Base-by-base conservation (phyloP, 2,329 filamentous ascomycete species). In the Elsinoe fawcettii region DNA sequence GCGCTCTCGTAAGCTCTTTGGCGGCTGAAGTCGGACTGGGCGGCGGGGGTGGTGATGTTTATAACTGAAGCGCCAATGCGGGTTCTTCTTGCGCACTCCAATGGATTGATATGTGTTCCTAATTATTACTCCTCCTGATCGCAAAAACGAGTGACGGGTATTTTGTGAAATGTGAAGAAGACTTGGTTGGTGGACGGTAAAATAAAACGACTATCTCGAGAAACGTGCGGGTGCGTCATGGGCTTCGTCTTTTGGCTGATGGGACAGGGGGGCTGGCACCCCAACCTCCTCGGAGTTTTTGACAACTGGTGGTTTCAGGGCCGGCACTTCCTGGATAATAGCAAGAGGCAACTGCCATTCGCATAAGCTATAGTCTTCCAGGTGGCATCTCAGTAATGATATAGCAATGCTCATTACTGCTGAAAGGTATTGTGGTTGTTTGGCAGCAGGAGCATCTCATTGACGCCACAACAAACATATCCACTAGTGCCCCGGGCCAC, bases 381-480 rank as follows among this genome's bases (percentile, higher is more conserved):
- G 30, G 30, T 32, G 30, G 12, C 30, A 32, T n/a, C n/a, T n/a
- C n/a, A n/a, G n/a, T n/a, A n/a, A n/a, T n/a, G n/a, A n/a, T n/a
- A n/a, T 12, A 32, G 30, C 5, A 32, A 32, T 32, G 5, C 34
- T 44, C 16, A 44, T 44, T n/a, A 44, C 16, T 44, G 39, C 6
- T 41, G 6, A 14, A 41, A n/a, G 8, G 39, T 44, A 7, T 44
- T n/a, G 8, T 23, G 39, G 39, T 20, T 44, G 6, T 20, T 44
- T 20, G 8, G 39, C 16, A 18, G 39, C 39, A 44, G 39, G 5
- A 44, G 18, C 39, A 44, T 18, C 46, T 53, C 16, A 14, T 39
- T 22, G 18, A 53, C 49, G 49, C 49, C 49, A 53, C 34, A 53
- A 53, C 32, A 53, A 53, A 53, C 49, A 53, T 53, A 12, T 46